Base-by-base conservation (phyloP, 371 early-diverging fungal species). In the Zopfochytrium polystomum region DNA sequence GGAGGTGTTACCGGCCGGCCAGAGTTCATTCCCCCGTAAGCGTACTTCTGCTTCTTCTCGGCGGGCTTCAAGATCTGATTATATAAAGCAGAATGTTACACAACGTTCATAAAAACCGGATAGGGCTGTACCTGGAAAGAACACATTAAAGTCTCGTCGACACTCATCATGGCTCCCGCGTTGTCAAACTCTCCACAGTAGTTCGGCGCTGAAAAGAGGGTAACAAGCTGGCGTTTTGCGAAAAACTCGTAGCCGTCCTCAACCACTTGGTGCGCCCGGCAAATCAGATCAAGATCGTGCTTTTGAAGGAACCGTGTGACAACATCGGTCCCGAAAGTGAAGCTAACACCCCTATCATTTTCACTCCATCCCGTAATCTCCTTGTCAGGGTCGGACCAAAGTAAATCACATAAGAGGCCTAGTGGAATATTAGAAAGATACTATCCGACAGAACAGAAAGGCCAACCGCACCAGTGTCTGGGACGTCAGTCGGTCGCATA, bases 121-220 rank as follows among this genome's bases (percentile, higher is more conserved):
- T n/a, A n/a, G n/a, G n/a, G n/a, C n/a, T n/a, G n/a, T n/a, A 77
- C 76, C 61, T 78, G 75, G 68, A 77, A 77, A 13, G 76, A 75
- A 60, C 76, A 77, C 78, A 94, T 86, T 60, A 98, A 81, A 31
- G 93, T 87, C 68, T 94, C 91, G 74, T 95, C 94, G 30, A 98
- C 96, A 62, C 88, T 90, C 96, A 99, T 95, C 85, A 99, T 94
- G 3, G 96, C 98, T 13, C 95, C 98, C 2, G 94, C 89, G 73
- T 95, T 96, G 65, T 91, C 94, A 66, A 93, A 95, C 79, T 92
- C 93, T 51, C 93, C 94, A 73, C 95, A 95, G 72, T 95, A 96
- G 73, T 95, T 95, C 49, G 96, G 96, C 20, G 95, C 96, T 29
- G 91, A 91, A 68, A 96, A 97, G 52, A 97, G 70, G 1, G 96